Conservation (phyloP, 2,329 filamentous ascomycete species). For the Xylaria sp. region DNA sequence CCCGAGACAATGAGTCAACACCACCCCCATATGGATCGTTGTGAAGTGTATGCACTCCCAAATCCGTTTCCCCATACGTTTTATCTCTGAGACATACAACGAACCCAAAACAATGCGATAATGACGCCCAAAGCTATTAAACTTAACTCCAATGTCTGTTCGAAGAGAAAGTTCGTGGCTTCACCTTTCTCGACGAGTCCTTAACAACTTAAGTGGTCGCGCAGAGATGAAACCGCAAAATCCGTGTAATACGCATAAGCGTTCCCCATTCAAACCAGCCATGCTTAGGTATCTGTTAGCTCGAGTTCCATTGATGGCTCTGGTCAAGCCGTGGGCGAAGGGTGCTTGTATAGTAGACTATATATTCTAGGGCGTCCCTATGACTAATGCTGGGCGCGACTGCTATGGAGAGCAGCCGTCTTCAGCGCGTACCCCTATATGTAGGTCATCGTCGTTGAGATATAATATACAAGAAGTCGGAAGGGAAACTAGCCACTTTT, state of each 20-base stretch:
- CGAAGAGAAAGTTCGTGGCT: background rate
- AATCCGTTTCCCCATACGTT: background rate
- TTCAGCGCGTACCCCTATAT: background rate
- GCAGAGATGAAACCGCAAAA: background rate
- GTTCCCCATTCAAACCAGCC: background rate
- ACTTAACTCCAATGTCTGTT: background rate
- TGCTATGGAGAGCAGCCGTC: background rate
- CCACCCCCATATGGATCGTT: constrained; percentile 15
- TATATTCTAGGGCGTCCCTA: too few species aligned
- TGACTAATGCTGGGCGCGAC: background rate
- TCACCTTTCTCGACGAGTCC: background rate
- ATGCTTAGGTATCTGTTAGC: background rate
- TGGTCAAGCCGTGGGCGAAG: background rate
- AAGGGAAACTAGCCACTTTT: background rate
- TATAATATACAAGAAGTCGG: background rate
- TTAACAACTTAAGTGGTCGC: background rate
- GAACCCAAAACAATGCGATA: background rate
- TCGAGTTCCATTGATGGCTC: background rate
- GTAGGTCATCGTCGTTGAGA: background rate
- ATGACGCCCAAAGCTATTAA: background rate
- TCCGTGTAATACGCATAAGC: background rate
- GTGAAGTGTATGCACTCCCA: background rate
- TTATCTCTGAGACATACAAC: background rate
- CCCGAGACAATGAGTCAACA: constrained; percentile 20
- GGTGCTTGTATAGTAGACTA: background rate